Conservation (phyloP, 495 filamentous ascomycete species). For the Pseudevernia furfuracea region DNA sequence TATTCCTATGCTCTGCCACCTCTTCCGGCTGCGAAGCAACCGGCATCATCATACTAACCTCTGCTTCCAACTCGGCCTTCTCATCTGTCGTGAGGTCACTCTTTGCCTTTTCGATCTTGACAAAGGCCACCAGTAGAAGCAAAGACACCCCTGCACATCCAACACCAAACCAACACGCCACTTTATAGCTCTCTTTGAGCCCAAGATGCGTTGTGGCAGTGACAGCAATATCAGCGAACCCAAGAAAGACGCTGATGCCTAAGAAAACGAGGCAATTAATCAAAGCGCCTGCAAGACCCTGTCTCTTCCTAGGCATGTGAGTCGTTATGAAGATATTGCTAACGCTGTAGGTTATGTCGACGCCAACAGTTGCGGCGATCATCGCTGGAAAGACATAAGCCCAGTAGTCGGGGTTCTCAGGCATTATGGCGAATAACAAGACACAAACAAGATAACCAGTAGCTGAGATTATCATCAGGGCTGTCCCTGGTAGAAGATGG, state of each 20-base stretch:
- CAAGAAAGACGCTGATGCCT: conserved; percentile 70
- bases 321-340: conserved; percentile 80
- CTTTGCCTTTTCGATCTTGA: conserved; percentile 56
- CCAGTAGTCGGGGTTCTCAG: conserved; percentile 54
- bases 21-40: too few relatives aligned
- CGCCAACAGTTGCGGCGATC: conserved; percentile 69
- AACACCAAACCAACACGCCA: conserved; percentile 60
- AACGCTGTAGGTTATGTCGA: conserved; percentile 77
- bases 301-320: conserved; percentile 56
- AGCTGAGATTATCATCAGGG: conserved; percentile 60
- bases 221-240: conserved; percentile 61
- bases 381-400: conserved; percentile 72
- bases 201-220: conserved; percentile 42
- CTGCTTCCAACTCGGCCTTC: conserved; percentile 29
- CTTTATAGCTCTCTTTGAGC: conserved; percentile 45
- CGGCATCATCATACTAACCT: too few relatives aligned
- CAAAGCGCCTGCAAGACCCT: conserved; percentile 68
- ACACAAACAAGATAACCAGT: conserved; percentile 54
- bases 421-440: conserved; percentile 64
- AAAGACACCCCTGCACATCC: conserved; percentile 48
- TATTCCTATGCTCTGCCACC: too few relatives aligned
- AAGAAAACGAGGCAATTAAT: conserved; percentile 60
- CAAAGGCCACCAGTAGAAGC: conserved; percentile 49
- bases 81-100: conserved; percentile 65
- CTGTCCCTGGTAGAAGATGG: conserved; percentile 64